These are phyloP conservation scores for Micractinium conductrix DNA, from an alignment of 139 green algal species.

Conservation along the genomic window DNA sequence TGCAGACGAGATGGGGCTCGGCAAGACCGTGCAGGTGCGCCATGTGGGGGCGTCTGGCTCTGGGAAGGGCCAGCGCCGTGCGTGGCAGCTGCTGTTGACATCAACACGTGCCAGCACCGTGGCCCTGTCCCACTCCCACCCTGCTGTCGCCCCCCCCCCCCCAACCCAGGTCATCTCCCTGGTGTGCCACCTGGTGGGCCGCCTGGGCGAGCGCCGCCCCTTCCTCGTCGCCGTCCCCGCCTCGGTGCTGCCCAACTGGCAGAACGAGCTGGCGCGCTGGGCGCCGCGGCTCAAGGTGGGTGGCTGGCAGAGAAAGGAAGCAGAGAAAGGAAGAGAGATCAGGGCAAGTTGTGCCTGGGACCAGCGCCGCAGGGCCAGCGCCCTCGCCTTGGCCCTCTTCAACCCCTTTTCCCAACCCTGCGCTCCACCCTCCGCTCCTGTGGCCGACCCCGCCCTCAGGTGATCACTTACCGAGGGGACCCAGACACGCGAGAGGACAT, in stretches of 20 bases:
- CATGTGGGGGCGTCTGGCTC: no score
- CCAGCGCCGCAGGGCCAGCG: no score
- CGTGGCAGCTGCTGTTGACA: no score
- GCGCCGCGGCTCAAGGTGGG: conserved; percentile 76
- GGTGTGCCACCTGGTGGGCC: conserved; percentile 51
- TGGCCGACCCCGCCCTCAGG: background rate
- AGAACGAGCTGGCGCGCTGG: conserved; percentile 79
- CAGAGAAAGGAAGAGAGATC: background rate
- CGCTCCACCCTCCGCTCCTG: no score
- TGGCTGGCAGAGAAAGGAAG: background rate
- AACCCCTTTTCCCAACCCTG: no score
- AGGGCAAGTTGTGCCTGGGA: background rate
- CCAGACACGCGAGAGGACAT: conserved; percentile 42
- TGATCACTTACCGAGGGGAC: conserved; percentile 53
- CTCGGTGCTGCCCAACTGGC: conserved; percentile 86
- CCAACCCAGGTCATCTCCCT: conserved; percentile 60
- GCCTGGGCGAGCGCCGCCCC: conserved; percentile 47
- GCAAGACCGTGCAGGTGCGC: conserved; percentile 62
- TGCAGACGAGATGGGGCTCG: conserved; percentile 86
- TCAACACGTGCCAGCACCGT: no score
- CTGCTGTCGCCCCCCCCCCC: background rate
- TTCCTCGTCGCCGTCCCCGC: conserved; percentile 86
- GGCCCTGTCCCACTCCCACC: background rate
- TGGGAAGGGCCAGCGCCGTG: no score
- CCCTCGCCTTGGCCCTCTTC: no score